Conservation (phyloP, 2,329 filamentous ascomycete genomes). For the Elsinoe arachidis region DNA sequence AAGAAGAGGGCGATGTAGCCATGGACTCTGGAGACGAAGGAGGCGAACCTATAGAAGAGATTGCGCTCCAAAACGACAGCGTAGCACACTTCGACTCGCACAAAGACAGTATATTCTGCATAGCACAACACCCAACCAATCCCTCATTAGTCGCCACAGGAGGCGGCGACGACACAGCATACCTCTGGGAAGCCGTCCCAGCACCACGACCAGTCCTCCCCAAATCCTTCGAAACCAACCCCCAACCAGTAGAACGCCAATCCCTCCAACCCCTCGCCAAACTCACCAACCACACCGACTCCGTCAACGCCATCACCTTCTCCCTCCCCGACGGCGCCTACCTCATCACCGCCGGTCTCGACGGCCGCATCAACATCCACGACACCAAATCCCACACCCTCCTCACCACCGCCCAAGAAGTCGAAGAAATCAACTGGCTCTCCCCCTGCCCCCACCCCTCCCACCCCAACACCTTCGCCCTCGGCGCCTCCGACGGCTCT, state of each 20-base stretch:
- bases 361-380: slow-evolving; percentile 64
- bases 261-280: slow-evolving; percentile 59
- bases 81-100: slow-evolving; percentile 85
- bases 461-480: slow-evolving; percentile 71
- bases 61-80: slow-evolving; percentile 83
- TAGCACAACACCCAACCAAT: slow-evolving; percentile 80
- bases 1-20: slow-evolving; percentile 67
- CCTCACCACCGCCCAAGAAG: slow-evolving; percentile 73
- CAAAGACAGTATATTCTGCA: slow-evolving; percentile 86
- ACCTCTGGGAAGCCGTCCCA: slow-evolving; percentile 71
- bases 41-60: slow-evolving; percentile 54
- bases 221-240: slow-evolving; percentile 61
- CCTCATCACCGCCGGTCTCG: slow-evolving; percentile 76
- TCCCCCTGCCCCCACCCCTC: slow-evolving; percentile 60
- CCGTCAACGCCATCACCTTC: slow-evolving; percentile 77
- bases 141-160: slow-evolving; percentile 77
- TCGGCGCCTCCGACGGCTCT: slow-evolving; percentile 82
- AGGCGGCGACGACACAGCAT: slow-evolving; percentile 76
- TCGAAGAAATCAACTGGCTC: slow-evolving; percentile 93
- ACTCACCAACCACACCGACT: slow-evolving; percentile 86
- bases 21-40: slow-evolving; percentile 70
- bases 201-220: slow-evolving; percentile 58
- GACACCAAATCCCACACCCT: slow-evolving; percentile 39
- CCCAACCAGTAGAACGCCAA: slow-evolving; percentile 47
- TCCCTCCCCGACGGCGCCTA: slow-evolving; percentile 76